Evolutionary conservation across 345 rosid genomes (phyloP).

Genomic region (Camelina sativa): DNA sequence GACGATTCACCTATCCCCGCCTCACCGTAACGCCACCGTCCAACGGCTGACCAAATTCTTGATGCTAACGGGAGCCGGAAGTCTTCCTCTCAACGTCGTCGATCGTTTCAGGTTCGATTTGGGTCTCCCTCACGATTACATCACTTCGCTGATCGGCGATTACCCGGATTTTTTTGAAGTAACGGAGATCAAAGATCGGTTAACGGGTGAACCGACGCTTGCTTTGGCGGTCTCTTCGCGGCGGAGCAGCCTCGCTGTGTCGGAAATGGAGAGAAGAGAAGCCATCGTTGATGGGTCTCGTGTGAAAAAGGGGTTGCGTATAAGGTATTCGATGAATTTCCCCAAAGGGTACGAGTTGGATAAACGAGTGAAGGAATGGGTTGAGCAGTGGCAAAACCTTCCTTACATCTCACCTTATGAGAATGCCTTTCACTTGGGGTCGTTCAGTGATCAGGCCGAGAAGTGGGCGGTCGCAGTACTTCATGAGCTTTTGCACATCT

Average conservation of each 20-base stretch:
- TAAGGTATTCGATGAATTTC: constrained; percentile 69
- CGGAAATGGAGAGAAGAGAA: constrained; percentile 70
- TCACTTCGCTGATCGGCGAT: constrained; percentile 59
- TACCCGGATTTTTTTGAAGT: constrained; percentile 79
- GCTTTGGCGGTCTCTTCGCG: constrained; percentile 57
- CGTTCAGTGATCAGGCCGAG: constrained; percentile 70
- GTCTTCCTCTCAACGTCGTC: constrained; percentile 61
- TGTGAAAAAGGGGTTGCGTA: constrained; percentile 48
- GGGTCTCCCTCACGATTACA: constrained; percentile 73
- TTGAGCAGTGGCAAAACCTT: constrained; percentile 74
- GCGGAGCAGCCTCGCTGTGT: constrained; percentile 57
- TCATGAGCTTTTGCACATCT: constrained; percentile 71
- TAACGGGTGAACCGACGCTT: constrained; percentile 45
- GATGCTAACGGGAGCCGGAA: constrained; percentile 58
- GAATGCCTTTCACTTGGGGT: constrained; percentile 64
- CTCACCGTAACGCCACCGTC: constrained; percentile 46
- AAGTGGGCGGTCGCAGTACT: constrained; percentile 81
- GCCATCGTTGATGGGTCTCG: constrained; percentile 12
- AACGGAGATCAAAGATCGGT: constrained; percentile 43
- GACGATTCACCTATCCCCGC: constrained; percentile 43
- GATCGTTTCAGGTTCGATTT: constrained; percentile 69
- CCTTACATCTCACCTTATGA: constrained; percentile 84
- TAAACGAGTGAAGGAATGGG: constrained; percentile 71
- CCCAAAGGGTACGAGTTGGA: constrained; percentile 74
- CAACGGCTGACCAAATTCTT: constrained; percentile 64